phyloP scores from a whole-genome alignment of 1,284 basidiomycete genomes.

The Vanrija sp. region DNA sequence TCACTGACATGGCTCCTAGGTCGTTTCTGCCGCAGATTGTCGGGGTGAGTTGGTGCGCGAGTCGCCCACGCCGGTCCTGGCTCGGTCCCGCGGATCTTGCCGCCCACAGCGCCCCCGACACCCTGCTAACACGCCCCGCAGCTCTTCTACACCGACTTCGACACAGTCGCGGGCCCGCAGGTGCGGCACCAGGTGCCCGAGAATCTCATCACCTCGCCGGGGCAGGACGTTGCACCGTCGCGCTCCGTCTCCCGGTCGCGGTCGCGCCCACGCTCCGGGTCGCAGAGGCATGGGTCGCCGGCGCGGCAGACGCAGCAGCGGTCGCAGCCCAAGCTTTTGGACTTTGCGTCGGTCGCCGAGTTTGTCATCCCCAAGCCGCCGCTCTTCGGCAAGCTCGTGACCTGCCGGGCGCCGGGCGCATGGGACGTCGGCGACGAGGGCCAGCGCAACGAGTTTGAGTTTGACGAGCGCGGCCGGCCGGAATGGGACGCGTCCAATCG shows the following conservation, averaged over 20 bases:
- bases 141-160: slow-evolving; percentile 51
- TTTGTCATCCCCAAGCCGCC: slow-evolving; percentile 87
- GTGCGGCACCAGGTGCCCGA: slow-evolving; percentile 49
- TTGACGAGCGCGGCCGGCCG: slow-evolving; percentile 10
- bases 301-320: not conserved
- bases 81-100: not conserved
- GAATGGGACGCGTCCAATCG: not conserved
- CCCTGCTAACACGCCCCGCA: slow-evolving; percentile 7
- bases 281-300: not conserved
- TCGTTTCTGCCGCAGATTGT: slow-evolving; percentile 49
- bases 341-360: slow-evolving; percentile 85
- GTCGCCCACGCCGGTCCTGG: not conserved
- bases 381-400: slow-evolving; percentile 84
- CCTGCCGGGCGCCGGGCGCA: slow-evolving; percentile 41
- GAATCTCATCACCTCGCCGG: slow-evolving; percentile 41
- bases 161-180: slow-evolving; percentile 43
- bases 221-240: slow-evolving; percentile 8
- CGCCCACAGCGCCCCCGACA: not conserved
- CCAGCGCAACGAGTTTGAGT: not conserved
- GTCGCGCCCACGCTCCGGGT: slow-evolving; percentile 23
- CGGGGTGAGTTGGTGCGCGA: slow-evolving; percentile 32
- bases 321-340: slow-evolving; percentile 60
- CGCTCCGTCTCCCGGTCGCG: slow-evolving; percentile 8
- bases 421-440: slow-evolving; percentile 27
- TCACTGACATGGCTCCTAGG: slow-evolving; percentile 27